Base-by-base conservation (phyloP, 768 basidiomycete genomes). In the Serendipita indica region DNA sequence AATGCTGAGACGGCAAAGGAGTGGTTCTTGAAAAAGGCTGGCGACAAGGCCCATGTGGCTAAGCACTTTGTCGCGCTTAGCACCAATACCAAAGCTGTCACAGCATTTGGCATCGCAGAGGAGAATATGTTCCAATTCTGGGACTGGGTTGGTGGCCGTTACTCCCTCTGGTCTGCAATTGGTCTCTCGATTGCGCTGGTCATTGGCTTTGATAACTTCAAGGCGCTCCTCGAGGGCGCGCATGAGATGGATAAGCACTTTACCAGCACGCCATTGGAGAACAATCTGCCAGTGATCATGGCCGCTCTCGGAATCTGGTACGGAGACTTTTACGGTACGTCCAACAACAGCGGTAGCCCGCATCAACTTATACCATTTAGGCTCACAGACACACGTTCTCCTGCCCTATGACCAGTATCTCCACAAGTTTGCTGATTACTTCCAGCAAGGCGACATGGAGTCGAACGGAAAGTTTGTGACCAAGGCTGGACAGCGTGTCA, bases 381-480 rank as follows among this genome's bases (percentile, higher is more conserved):
- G 90, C 63, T 75, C 94, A 33, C 96, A 99, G 73, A 98, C 96
- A 2, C 89, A 94, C 63, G 89, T 86, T 2, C 78, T 99, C 39
- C 78, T 99, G 39, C 96, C 96, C 0, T 99, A 99, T 68, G 96
- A 99, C 72, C 96, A 99, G 70, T 99, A 99, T 73, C 75, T 99
- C 63, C 89, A 97, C 79, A 96, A 94, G 71, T 99, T 99, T 66
- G 94, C 96, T 34, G 96, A 99, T 72, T 98, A 98, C 77, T 99
- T 99, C 88, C 96, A 97, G 71, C 96, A 98, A 79, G 94, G 93
- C 45, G 96, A 99, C 71, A 99, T 99, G 96, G 96, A 99, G 72
- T 96, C 91, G 22, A 97, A 99, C 70, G 96, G 96, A 60, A 99
- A 98, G 76, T 88, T 81, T 58, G 79, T 97, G 62, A 98, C 96